A percentile compares a stretch with the other conserved stretches of the same genome.
phyloP scores from a whole-genome alignment of 257 asterid species.

The Solanum chiquidenum region DNA sequence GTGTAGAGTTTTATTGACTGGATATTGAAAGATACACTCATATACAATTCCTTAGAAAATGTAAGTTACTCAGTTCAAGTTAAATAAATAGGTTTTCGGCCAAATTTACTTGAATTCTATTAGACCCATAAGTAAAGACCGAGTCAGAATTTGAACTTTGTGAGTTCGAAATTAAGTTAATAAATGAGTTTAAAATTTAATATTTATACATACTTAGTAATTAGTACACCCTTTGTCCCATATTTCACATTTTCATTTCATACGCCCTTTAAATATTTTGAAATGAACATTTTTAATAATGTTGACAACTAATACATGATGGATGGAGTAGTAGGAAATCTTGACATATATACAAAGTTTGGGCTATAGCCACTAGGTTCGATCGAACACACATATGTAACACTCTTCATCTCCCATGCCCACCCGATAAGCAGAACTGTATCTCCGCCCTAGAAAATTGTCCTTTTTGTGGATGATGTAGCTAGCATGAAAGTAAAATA shows the following conservation, averaged over 20 bases:
- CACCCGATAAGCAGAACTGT: neutral
- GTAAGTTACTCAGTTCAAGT: neutral
- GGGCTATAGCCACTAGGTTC: neutral
- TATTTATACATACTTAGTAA: neutral
- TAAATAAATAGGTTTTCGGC: neutral
- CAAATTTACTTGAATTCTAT: neutral
- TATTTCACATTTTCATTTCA: neutral
- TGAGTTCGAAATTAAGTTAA: neutral
- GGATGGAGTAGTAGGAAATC: neutral
- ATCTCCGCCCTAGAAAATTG: neutral
- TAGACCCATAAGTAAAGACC: accelerated
- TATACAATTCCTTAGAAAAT: neutral
- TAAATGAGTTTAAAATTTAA: neutral
- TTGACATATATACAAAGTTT: neutral
- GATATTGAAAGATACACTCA: neutral
- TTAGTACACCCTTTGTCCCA: neutral
- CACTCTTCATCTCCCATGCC: neutral
- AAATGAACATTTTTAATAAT: neutral
- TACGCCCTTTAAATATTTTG: neutral
- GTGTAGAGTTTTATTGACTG: neutral
- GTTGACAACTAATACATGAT: neutral
- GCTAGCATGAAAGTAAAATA: neutral
- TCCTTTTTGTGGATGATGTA: neutral
- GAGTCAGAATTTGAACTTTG: neutral
- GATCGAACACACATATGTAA: neutral